Conservation (phyloP, 2,329 filamentous ascomycete genomes). For the Fusarium sp. region DNA sequence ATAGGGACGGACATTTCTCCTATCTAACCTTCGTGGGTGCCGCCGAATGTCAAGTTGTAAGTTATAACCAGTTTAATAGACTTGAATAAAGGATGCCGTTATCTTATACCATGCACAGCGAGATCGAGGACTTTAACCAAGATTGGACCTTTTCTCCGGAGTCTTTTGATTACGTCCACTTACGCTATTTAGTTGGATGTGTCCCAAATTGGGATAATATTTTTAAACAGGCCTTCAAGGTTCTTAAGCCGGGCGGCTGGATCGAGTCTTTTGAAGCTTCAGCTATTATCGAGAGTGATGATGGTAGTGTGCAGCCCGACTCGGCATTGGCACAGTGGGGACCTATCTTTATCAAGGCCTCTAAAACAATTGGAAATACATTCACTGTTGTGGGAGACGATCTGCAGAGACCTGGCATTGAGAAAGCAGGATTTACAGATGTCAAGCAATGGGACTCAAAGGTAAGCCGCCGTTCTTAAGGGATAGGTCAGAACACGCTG, state of each 20-base stretch:
- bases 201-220: slow-evolving; percentile 24
- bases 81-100: rapidly evolving
- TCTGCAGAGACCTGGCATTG: slow-evolving; percentile 10
- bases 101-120: background rate
- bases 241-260: slow-evolving; percentile 27
- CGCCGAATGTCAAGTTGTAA: slow-evolving; percentile 30
- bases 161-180: slow-evolving; percentile 31
- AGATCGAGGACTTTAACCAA: slow-evolving; percentile 34
- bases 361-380: slow-evolving; percentile 21
- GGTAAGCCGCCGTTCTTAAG: background rate
- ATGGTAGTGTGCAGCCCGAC: slow-evolving; percentile 16
- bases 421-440: slow-evolving; percentile 23
- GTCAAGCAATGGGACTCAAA: slow-evolving; percentile 33
- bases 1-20: slow-evolving; percentile 31
- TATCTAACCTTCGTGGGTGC: slow-evolving; percentile 30
- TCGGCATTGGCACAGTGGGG: slow-evolving; percentile 25
- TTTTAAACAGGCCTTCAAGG: slow-evolving; percentile 10
- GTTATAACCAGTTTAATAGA: rapidly evolving
- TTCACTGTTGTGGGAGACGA: slow-evolving; percentile 29
- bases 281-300: slow-evolving; percentile 22
- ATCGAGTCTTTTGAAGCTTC: slow-evolving; percentile 26
- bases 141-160: slow-evolving; percentile 29
- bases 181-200: slow-evolving; percentile 28
- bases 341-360: slow-evolving; percentile 27
- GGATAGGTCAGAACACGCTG: background rate